Base-by-base conservation (phyloP, 2,329 filamentous ascomycete species). In the Sphaerostilbella broomeana region DNA sequence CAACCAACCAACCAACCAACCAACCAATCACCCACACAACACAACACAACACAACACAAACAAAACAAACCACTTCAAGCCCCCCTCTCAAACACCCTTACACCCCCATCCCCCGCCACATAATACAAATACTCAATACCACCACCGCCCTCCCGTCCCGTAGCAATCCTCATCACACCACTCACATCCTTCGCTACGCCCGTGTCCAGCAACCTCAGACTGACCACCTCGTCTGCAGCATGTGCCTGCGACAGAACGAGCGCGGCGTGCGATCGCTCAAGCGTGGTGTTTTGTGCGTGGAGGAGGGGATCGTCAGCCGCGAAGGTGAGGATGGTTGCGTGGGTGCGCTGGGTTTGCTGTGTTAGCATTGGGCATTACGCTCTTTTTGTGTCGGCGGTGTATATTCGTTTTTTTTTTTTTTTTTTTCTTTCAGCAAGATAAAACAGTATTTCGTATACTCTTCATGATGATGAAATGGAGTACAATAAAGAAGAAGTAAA, bases 131-230 rank as follows among this genome's bases (percentile, higher is more conserved):
- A 74, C 63, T 95, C 90, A 46, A 70, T 78, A 51, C 34, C 27
- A 24, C 85, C 72, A 47, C 73, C 72, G 2, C 66, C 52, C 16
- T 46, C 51, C 77, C 51, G 17, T 8, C 39, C 85, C 71, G 48
- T 69, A 13, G 84, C 89, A 35, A 92, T 70, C 49, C 88, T 75
- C 47, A 95, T 55, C 29, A 95, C 87, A 3, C 90, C 90, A 62
- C 86, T 94, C 21, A 97, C 86, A 62, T 95, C 90, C 57, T 75
- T 81, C 46, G 90, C 89, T n/a, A 81, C 80, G 1, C 90, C 90
- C 0, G 88, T 94, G 55, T 94, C 88, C 45, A 97, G 61, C 54
- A 81, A 72, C 37, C 89, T 71, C 42, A 92, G 65, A 45, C 84
- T 77, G 51, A 94, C 63, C 4, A 90, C 72, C 46, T 75, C 68